Evolutionary conservation across 164 flowering plant species (phyloP).

Genomic region (Stephania japonica): DNA sequence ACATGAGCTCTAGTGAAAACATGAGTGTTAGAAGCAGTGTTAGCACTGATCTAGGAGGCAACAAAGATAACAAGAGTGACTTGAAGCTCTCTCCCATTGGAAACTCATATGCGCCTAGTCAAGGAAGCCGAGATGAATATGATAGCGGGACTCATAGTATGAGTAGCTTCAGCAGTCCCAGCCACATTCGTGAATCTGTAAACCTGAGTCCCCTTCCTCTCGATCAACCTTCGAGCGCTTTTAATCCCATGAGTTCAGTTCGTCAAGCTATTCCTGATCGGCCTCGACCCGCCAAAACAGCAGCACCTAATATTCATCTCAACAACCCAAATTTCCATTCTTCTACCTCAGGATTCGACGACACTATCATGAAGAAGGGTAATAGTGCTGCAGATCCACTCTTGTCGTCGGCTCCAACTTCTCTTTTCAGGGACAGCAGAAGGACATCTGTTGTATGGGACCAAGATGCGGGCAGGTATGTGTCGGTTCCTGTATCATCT

Average conservation of each 20-base stretch:
- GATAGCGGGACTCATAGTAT: constrained; percentile 81
- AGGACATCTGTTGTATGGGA: constrained; percentile 93
- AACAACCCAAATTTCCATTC: constrained; percentile 28
- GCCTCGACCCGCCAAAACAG: constrained; percentile 27
- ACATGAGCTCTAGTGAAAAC: constrained; percentile 72
- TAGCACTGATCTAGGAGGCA: constrained; percentile 57
- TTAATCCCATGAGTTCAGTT: constrained; percentile 24
- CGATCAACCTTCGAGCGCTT: constrained; percentile 31
- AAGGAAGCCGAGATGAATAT: constrained; percentile 72
- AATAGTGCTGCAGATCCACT: constrained; percentile 41
- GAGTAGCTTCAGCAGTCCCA: constrained; percentile 91
- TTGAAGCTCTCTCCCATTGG: constrained; percentile 32
- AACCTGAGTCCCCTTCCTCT: constrained; percentile 75
- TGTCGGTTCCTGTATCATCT: constrained; percentile 59
- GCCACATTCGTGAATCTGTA: constrained; percentile 67
- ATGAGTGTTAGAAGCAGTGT: constrained; percentile 70
- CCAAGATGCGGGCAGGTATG: constrained; percentile 90
- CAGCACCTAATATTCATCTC: constrained; percentile 18
- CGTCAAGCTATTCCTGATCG: constrained; percentile 30
- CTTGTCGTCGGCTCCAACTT: constrained; percentile 37
- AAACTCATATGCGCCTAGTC: constrained; percentile 70
- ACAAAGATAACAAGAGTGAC: constrained; percentile 52
- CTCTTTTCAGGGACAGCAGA: constrained; percentile 65
- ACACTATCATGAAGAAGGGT: constrained; percentile 37
- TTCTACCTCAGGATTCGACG: constrained; percentile 41